These are phyloP conservation scores for Populus deltoides DNA, from an alignment of 345 rosid genomes.

Conservation along the genomic window DNA sequence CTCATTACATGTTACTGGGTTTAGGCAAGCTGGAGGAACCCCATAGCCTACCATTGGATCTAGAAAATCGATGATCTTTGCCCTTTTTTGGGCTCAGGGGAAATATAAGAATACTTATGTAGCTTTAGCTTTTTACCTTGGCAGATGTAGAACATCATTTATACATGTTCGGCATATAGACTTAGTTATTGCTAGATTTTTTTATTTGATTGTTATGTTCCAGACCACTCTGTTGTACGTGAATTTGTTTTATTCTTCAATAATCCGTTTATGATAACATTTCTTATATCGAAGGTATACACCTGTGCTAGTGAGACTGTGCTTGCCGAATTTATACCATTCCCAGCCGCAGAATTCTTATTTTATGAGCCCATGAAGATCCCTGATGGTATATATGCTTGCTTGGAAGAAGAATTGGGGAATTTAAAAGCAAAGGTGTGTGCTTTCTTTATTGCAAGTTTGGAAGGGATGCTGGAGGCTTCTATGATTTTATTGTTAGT, in stretches of 20 bases:
- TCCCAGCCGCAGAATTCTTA: slow-evolving; percentile 58
- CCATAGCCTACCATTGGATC: neutral
- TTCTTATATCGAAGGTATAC: slow-evolving; percentile 53
- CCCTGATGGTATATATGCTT: slow-evolving; percentile 22
- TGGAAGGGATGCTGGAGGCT: neutral
- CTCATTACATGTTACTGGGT: neutral
- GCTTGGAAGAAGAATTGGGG: slow-evolving; percentile 29
- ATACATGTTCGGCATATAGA: neutral
- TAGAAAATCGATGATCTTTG: neutral
- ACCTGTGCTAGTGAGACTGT: slow-evolving; percentile 62
- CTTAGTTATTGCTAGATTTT: neutral
- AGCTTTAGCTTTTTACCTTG: neutral
- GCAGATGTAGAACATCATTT: neutral
- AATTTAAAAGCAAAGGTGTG: slow-evolving; percentile 48
- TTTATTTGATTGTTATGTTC: neutral
- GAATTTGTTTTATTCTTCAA: neutral
- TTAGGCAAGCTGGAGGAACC: neutral
- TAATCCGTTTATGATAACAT: neutral
- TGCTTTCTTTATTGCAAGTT: neutral
- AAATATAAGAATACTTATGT: neutral
- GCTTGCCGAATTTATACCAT: slow-evolving; percentile 55
- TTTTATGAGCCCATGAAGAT: slow-evolving; percentile 35
- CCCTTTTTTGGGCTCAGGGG: neutral
- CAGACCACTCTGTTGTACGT: neutral
- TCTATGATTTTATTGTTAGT: slow-evolving; percentile 10